phyloP scores from a whole-genome alignment of 75 land plant species.

The Cupressus sempervirens region DNA sequence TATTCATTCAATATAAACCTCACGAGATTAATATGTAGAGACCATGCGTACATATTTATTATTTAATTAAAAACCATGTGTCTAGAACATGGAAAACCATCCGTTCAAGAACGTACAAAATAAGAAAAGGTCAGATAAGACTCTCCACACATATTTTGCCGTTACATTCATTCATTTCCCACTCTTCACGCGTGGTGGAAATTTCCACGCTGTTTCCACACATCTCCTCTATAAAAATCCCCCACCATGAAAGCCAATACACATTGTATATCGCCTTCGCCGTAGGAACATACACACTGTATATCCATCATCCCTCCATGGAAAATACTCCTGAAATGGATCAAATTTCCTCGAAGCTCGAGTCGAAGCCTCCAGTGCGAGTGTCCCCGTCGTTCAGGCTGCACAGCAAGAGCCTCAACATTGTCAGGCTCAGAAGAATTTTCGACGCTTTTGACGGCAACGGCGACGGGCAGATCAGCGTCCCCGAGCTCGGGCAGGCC shows the following conservation, averaged over 20 bases:
- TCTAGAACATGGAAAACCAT: too few species aligned
- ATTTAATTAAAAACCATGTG: too few species aligned
- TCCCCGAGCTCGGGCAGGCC: conserved; percentile 54
- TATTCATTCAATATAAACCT: too few species aligned
- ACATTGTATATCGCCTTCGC: neutral
- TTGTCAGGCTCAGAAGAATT: conserved; percentile 54
- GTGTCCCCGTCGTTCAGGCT: conserved; percentile 47
- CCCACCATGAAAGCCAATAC: neutral
- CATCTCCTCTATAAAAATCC: too few species aligned
- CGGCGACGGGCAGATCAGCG: conserved; percentile 68
- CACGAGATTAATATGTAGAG: too few species aligned
- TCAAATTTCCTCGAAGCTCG: neutral
- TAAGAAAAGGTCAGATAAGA: too few species aligned
- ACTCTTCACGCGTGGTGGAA: too few species aligned
- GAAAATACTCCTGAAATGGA: neutral
- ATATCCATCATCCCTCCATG: neutral
- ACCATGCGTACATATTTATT: too few species aligned
- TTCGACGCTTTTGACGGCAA: conserved; percentile 82
- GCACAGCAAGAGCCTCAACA: conserved; percentile 60
- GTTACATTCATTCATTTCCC: too few species aligned
- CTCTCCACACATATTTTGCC: too few species aligned
- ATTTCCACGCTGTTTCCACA: too few species aligned
- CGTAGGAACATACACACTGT: neutral
- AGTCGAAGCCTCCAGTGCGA: neutral
- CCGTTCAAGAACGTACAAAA: too few species aligned